A percentile compares a stretch with the other conserved stretches of the same genome.
Evolutionary conservation across 176 grass and related monocot species (phyloP).

Genomic region (Neostapfia colusana): DNA sequence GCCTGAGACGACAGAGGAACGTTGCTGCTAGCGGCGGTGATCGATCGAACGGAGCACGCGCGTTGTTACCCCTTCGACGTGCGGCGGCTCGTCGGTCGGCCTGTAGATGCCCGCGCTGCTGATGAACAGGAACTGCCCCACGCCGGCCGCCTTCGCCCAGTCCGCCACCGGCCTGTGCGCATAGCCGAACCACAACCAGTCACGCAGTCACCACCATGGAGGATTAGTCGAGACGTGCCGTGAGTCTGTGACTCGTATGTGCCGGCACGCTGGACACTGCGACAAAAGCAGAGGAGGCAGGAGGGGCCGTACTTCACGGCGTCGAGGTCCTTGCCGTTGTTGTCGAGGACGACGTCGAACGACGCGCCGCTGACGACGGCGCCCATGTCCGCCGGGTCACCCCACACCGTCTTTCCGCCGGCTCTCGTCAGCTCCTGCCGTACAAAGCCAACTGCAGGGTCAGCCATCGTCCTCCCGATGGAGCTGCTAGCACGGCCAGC

Average conservation of each 20-base stretch:
- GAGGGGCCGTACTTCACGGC: slow-evolving; percentile 58
- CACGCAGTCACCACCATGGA: too few relatives aligned
- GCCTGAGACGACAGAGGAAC: not conserved
- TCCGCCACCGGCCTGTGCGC: slow-evolving; percentile 70
- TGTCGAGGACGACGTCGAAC: slow-evolving; percentile 87
- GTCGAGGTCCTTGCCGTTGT: slow-evolving; percentile 95
- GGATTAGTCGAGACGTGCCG: too few relatives aligned
- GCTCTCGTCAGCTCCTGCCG: slow-evolving; percentile 70
- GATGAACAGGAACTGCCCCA: slow-evolving; percentile 82
- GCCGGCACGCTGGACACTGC: not conserved
- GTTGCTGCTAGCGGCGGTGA: not conserved
- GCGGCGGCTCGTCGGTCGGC: slow-evolving; percentile 58
- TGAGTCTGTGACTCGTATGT: too few relatives aligned
- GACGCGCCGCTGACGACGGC: slow-evolving; percentile 43
- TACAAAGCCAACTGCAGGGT: too few relatives aligned
- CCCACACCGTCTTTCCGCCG: slow-evolving; percentile 78
- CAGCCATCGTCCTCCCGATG: too few relatives aligned
- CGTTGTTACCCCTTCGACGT: slow-evolving; percentile 73
- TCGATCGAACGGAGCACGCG: not conserved
- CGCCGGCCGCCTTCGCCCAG: slow-evolving; percentile 71
- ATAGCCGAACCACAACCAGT: too few relatives aligned
- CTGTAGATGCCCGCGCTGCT: slow-evolving; percentile 93
- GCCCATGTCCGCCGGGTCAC: slow-evolving; percentile 55
- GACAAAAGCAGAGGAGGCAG: not conserved
- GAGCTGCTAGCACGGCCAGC: too few relatives aligned